These are phyloP conservation scores for Saturnispora halmiae DNA, from an alignment of 805 yeast species.

Conservation along the genomic window DNA sequence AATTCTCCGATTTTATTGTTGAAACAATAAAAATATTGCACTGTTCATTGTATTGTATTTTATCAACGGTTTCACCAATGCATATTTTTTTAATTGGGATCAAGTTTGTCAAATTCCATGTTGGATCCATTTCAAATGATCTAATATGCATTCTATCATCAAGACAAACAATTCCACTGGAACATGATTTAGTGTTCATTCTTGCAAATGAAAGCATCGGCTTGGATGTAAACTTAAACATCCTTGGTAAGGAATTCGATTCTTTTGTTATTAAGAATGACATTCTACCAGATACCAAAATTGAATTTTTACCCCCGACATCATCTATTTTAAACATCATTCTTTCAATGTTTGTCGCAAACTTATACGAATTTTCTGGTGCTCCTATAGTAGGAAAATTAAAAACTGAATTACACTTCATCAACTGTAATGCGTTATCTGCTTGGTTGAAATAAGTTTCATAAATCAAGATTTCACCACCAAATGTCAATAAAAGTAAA, in stretches of 20 bases:
- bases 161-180: slow-evolving; percentile 56
- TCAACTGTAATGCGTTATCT: slow-evolving; percentile 32
- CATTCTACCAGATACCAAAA: slow-evolving; percentile 65
- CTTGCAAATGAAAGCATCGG: slow-evolving; percentile 61
- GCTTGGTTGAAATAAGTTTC: slow-evolving; percentile 39
- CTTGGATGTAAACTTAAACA: slow-evolving; percentile 56
- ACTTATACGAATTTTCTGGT: slow-evolving; percentile 65
- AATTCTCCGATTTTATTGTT: slow-evolving; percentile 49
- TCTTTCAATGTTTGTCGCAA: slow-evolving; percentile 63
- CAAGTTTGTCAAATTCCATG: slow-evolving; percentile 46
- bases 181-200: slow-evolving; percentile 28
- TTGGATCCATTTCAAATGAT: slow-evolving; percentile 38
- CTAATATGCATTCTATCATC: slow-evolving; percentile 66
- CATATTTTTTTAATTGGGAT: slow-evolving; percentile 47
- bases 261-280: slow-evolving; percentile 65
- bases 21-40: slow-evolving; percentile 57
- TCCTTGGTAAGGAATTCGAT: slow-evolving; percentile 51
- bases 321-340: slow-evolving; percentile 50
- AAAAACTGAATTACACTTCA: slow-evolving; percentile 36
- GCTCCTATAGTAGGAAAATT: slow-evolving; percentile 58
- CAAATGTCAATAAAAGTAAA: slow-evolving; percentile 63
- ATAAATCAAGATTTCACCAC: slow-evolving; percentile 71
- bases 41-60: slow-evolving; percentile 59
- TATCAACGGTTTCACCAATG: slow-evolving; percentile 55
- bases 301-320: slow-evolving; percentile 47